phyloP scores from a whole-genome alignment of 1,284 basidiomycete genomes.

The Phellopilus nigrolimitatus region DNA sequence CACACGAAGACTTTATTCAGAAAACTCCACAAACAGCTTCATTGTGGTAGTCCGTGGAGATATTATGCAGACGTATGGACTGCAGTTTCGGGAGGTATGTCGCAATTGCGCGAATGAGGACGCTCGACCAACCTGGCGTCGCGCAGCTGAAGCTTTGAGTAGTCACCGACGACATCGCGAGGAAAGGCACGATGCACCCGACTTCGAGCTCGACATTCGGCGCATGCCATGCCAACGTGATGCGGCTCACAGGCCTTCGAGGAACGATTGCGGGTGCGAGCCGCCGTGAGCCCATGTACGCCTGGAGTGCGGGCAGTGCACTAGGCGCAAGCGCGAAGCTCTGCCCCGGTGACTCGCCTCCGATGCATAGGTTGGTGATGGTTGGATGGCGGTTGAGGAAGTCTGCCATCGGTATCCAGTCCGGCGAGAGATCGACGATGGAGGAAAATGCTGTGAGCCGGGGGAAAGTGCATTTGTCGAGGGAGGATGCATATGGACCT shows the following conservation, averaged over 20 bases:
- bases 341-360: slow-evolving; percentile 13
- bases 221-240: slow-evolving; percentile 20
- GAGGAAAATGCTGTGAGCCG: slow-evolving; percentile 18
- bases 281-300: slow-evolving; percentile 19
- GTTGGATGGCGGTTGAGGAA: slow-evolving; percentile 18
- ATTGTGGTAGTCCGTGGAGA: slow-evolving; percentile 18
- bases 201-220: slow-evolving; percentile 19
- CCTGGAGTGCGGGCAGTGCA: slow-evolving; percentile 13
- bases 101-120: slow-evolving; percentile 14
- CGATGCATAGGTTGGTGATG: slow-evolving; percentile 16
- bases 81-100: slow-evolving; percentile 10
- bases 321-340: slow-evolving; percentile 4
- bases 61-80: slow-evolving; percentile 17
- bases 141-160: slow-evolving; percentile 18
- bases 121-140: slow-evolving; percentile 19
- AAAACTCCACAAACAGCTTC: slow-evolving; percentile 13
- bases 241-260: slow-evolving; percentile 15
- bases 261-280: slow-evolving; percentile 17
- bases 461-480: slow-evolving; percentile 19
- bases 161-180: slow-evolving; percentile 9
- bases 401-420: slow-evolving; percentile 11
- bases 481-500: slow-evolving; percentile 15
- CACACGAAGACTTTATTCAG: background rate
- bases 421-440: slow-evolving; percentile 17
- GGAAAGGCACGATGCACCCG: slow-evolving; percentile 11